Base-by-base conservation (phyloP, 139 green algal genomes). In the Gonium pectorale region DNA sequence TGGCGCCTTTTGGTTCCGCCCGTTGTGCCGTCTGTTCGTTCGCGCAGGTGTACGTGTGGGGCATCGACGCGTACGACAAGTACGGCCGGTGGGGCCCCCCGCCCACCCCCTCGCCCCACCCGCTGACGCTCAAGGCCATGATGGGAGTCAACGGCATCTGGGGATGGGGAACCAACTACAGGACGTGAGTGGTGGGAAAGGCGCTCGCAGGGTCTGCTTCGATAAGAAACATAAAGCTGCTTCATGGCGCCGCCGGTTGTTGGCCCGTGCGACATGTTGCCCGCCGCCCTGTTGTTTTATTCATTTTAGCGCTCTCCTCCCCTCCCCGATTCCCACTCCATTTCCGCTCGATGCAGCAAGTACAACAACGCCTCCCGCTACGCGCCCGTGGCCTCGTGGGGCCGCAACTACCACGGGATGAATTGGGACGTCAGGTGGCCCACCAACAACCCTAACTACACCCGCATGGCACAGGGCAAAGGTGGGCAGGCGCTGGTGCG, bases 101-200 rank as follows among this genome's bases (percentile, higher is more conserved):
- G n/a, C 85, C 85, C 7, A 26, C 31, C 19, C 75, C 85, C 3
- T 11, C 5, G 22, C 75, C 56, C 40, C 85, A 89, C 17, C 54
- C 59, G 11, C 1, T 17, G 19, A 82, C 31, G 11, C 75, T 86
- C n/a, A 44, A 77, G 9, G 41, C 70, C 33, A 40, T 89, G 43
- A 9, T 89, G 75, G 85, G 85, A 0, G 33, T 89, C 63, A 89
- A 89, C 44, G 85, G 85, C 67, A 86, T 89, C 41, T 89, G 85
- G 85, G 85, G 85, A 24, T 89, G 85, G 85, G 85, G 85, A 75
- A 67, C 63, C 67, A 52, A 89, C 6, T 15, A n/a, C n/a, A n/a
- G n/a, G n/a, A n/a, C n/a, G n/a, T n/a, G n/a, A n/a, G n/a, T n/a
- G n/a, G n/a, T n/a, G n/a, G n/a, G n/a, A n/a, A n/a, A n/a, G n/a